Percentiles rank a stretch among this genome's conserved stretches.
Conservation (phyloP, 306 rosid genomes). For the Cicer arietinum region DNA sequence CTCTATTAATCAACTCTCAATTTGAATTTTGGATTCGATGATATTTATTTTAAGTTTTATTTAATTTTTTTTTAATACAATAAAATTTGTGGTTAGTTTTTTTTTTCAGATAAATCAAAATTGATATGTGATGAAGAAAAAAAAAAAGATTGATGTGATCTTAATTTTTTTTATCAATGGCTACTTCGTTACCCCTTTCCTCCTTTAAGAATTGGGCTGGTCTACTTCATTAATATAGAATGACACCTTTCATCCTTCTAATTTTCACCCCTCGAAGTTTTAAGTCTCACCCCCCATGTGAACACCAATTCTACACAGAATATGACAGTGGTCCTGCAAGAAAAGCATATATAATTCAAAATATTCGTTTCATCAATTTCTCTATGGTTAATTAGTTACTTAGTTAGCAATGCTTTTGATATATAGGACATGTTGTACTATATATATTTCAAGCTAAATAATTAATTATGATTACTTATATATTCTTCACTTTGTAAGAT, state of each 20-base stretch:
- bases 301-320: constrained; percentile 30
- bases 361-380: not conserved
- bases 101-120: too few species aligned
- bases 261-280: constrained; percentile 19
- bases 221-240: too few species aligned
- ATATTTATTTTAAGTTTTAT: too few species aligned
- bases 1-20: too few species aligned
- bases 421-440: constrained; percentile 24
- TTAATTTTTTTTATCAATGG: too few species aligned
- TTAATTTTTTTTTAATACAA: too few species aligned
- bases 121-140: too few species aligned
- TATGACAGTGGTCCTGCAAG: constrained; percentile 42
- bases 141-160: too few species aligned
- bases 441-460: not conserved
- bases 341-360: not conserved
- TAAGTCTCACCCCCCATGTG: constrained; percentile 40
- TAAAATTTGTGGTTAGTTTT: too few species aligned
- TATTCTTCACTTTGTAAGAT: not conserved
- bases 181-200: too few species aligned
- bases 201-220: too few species aligned
- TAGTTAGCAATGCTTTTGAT: constrained; percentile 4
- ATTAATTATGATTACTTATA: not conserved
- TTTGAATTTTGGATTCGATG: too few species aligned
- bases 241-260: not conserved
- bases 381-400: not conserved